Evolutionary conservation across 805 yeast species (phyloP).

Genomic region (Yarrowia phangngaensis): DNA sequence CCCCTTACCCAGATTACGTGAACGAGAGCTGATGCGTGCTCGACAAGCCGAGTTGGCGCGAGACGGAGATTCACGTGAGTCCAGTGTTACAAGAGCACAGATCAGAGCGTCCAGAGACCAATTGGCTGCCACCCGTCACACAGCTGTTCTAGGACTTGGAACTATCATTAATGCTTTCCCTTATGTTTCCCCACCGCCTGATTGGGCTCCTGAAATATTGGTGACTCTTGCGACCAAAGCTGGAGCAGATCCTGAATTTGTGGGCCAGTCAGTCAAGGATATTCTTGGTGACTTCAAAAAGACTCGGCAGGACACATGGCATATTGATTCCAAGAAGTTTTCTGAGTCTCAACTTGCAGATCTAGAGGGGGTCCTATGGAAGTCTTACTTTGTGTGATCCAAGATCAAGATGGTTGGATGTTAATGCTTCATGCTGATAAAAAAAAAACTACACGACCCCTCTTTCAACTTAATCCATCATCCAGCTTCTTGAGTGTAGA

Average conservation of each 20-base stretch:
- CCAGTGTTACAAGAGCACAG: conserved; percentile 2
- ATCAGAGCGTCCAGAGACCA: conserved; percentile 5
- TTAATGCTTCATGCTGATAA: too few species aligned
- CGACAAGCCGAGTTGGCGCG: too few species aligned
- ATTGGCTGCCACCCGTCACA: conserved; percentile 51
- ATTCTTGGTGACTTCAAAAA: conserved; percentile 80
- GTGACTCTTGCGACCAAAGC: conserved; percentile 67
- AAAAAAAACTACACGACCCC: too few species aligned
- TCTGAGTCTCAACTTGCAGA: conserved; percentile 78
- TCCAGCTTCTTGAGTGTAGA: too few species aligned
- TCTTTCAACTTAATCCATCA: too few species aligned
- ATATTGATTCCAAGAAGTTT: conserved; percentile 72
- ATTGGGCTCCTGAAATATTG: conserved; percentile 77
- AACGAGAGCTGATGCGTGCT: too few species aligned
- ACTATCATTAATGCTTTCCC: conserved; percentile 87
- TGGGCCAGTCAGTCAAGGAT: conserved; percentile 80
- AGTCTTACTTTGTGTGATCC: conserved; percentile 83
- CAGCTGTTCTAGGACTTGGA: conserved; percentile 84
- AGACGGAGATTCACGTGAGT: not conserved
- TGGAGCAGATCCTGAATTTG: conserved; percentile 66
- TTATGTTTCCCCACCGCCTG: conserved; percentile 84
- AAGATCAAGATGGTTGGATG: too few species aligned
- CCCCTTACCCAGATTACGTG: not conserved
- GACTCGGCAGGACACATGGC: conserved; percentile 95
- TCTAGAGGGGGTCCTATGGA: conserved; percentile 89